These are phyloP conservation scores for Populus ilicifolia DNA, from an alignment of 345 rosid genomes.

Conservation along the genomic window DNA sequence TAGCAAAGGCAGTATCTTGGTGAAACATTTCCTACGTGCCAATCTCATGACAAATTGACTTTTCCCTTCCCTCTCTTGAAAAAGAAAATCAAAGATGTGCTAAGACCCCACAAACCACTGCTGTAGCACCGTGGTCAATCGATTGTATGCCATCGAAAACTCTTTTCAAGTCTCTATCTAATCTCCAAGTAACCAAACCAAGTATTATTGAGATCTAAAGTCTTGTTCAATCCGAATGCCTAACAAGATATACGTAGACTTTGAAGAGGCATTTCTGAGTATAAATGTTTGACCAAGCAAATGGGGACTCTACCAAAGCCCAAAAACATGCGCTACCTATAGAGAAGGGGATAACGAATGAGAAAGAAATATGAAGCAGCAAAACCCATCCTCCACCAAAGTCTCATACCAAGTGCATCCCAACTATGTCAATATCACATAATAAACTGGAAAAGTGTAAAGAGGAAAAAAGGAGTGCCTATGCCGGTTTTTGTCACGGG, in stretches of 20 bases:
- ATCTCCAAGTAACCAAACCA: background rate
- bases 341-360: background rate
- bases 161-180: conserved; percentile 11
- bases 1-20: conserved; percentile 1
- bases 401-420: conserved; percentile 14
- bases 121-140: background rate
- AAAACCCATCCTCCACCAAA: conserved; percentile 8
- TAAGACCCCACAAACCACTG: conserved; percentile 10
- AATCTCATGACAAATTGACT: conserved; percentile 16
- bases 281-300: conserved; percentile 16
- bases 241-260: background rate
- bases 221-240: conserved; percentile 6
- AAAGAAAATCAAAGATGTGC: background rate
- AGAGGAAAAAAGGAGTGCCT: background rate
- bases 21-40: conserved; percentile 12
- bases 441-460: background rate
- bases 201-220: background rate
- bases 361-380: conserved; percentile 8
- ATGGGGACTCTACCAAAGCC: background rate
- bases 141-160: background rate
- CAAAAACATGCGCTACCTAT: background rate
- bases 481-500: background rate
- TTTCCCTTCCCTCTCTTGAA: background rate
- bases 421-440: conserved; percentile 9
- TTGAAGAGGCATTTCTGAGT: background rate